Evolutionary conservation across 495 filamentous ascomycete species (phyloP).

Genomic region (Podospora pseudoanserina): DNA sequence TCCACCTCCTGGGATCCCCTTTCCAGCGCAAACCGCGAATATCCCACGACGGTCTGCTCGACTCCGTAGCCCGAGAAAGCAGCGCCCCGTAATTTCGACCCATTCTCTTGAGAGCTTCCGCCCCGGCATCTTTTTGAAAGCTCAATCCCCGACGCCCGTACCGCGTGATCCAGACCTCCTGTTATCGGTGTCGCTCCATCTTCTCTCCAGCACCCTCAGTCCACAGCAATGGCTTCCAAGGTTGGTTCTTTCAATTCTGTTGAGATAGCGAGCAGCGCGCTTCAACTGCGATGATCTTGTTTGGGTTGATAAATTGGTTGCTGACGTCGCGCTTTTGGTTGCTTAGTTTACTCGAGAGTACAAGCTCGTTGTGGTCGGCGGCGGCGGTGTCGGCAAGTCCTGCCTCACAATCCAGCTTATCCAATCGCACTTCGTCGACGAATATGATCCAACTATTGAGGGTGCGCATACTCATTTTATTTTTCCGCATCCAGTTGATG

Average conservation of each 20-base stretch:
- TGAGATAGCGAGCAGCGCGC: background rate
- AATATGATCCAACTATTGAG: conserved; percentile 99
- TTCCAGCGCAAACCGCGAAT: conserved; percentile 8
- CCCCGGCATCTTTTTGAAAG: background rate
- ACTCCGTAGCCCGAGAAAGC: conserved; percentile 12
- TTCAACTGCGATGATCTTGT: background rate
- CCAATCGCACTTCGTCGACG: conserved; percentile 97
- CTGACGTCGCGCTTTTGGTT: conserved; percentile 12
- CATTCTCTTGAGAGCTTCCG: background rate
- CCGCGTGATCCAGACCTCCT: conserved; percentile 9
- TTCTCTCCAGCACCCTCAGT: conserved; percentile 6
- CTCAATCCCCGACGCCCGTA: conserved; percentile 10
- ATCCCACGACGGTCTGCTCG: conserved; percentile 10
- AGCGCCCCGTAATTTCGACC: conserved; percentile 9
- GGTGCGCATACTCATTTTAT: conserved; percentile 53
- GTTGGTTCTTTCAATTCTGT: conserved; percentile 14
- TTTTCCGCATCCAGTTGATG: background rate
- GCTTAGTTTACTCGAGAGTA: conserved; percentile 93
- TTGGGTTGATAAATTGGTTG: background rate
- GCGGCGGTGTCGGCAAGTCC: conserved; percentile 97
- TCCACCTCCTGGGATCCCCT: conserved; percentile 11
- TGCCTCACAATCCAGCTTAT: conserved; percentile 99
- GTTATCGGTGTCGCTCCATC: background rate
- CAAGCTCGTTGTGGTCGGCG: conserved; percentile 96
- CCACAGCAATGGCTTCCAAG: conserved; percentile 22